Conservation (phyloP, 768 basidiomycete species). For the Suillus tomentosus region DNA sequence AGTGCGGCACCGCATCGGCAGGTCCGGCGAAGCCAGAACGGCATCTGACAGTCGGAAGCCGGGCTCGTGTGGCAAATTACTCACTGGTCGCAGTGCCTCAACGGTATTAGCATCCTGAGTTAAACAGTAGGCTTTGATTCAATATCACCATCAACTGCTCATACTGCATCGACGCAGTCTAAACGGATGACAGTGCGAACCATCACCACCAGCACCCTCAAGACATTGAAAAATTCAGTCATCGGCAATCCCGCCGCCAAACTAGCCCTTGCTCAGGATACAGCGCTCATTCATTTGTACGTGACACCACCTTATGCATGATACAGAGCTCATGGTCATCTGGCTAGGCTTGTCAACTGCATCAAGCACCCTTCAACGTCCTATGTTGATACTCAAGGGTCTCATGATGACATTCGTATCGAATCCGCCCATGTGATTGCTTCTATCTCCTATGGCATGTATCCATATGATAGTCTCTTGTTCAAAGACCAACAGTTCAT, state of each 20-base stretch:
- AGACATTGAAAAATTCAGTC: conserved; percentile 71
- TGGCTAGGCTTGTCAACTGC: conserved; percentile 60
- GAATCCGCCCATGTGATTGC: conserved; percentile 78
- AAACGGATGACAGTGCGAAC: conserved; percentile 33
- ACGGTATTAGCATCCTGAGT: too few species aligned
- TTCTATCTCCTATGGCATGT: conserved; percentile 67
- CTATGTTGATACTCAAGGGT: conserved; percentile 36
- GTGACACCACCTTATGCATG: conserved; percentile 20
- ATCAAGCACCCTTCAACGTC: conserved; percentile 45
- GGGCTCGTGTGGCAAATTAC: background rate
- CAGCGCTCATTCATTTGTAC: conserved; percentile 56
- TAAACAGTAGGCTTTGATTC: background rate
- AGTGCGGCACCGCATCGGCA: background rate
- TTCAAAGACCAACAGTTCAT: background rate
- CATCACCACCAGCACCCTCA: conserved; percentile 43
- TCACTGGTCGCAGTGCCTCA: too few species aligned
- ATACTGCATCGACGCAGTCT: background rate
- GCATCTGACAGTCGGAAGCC: conserved; percentile 7
- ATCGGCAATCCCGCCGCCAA: conserved; percentile 83
- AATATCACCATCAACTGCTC: background rate
- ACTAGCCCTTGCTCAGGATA: conserved; percentile 54
- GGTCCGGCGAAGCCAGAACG: background rate
- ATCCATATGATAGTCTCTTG: background rate
- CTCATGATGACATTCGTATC: conserved; percentile 55
- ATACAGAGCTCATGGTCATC: background rate